Evolutionary conservation across 345 rosid genomes (phyloP).

Genomic region (Carallia pectinifolia): DNA sequence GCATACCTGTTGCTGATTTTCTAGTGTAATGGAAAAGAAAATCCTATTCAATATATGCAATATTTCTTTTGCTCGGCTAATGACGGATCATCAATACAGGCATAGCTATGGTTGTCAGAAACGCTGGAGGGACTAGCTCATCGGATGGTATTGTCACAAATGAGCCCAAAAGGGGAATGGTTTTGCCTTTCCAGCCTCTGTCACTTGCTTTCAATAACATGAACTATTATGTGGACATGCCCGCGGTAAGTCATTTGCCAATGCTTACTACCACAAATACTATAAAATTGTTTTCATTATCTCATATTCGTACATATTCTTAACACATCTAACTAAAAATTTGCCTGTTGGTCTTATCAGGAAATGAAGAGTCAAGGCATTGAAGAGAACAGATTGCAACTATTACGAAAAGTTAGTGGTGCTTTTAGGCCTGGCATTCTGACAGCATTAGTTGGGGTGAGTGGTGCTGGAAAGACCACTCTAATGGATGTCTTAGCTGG

Average conservation of each 20-base stretch:
- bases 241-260: constrained; percentile 45
- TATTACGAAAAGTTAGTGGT: constrained; percentile 63
- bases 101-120: constrained; percentile 30
- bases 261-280: background rate
- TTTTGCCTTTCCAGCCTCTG: constrained; percentile 73
- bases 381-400: constrained; percentile 56
- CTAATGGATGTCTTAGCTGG: constrained; percentile 76
- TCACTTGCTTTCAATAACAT: constrained; percentile 68
- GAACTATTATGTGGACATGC: constrained; percentile 77
- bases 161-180: constrained; percentile 48
- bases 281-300: background rate
- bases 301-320: background rate
- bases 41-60: background rate
- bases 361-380: constrained; percentile 71
- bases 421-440: constrained; percentile 76
- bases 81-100: constrained; percentile 20
- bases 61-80: background rate
- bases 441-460: constrained; percentile 75
- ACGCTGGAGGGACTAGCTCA: constrained; percentile 10
- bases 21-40: no score
- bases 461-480: constrained; percentile 91
- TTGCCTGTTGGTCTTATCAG: constrained; percentile 29
- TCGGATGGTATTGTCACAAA: constrained; percentile 9
- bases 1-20: no score
- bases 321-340: background rate